phyloP scores from a whole-genome alignment of 2,329 filamentous ascomycete genomes.

The Diaporthe destruens region DNA sequence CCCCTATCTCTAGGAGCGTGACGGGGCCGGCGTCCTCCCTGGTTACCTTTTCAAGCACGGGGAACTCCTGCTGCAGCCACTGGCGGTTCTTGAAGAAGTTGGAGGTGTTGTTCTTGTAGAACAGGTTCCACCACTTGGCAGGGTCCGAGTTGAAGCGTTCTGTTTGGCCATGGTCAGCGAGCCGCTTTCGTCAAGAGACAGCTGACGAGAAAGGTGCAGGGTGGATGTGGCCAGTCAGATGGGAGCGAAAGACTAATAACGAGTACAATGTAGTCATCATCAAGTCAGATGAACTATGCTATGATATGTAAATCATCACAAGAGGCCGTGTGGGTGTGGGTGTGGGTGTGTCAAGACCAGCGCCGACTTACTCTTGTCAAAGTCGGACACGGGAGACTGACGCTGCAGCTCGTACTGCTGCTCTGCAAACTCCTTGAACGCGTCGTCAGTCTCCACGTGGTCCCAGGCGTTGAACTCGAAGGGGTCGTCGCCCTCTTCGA shows the following conservation, averaged over 20 bases:
- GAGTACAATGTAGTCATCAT: constrained; percentile 71
- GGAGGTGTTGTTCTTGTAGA: constrained; percentile 96
- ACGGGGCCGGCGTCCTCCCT: constrained; percentile 75
- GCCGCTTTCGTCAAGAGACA: constrained; percentile 35
- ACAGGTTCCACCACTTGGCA: constrained; percentile 97
- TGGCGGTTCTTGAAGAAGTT: constrained; percentile 99
- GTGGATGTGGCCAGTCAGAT: constrained; percentile 66
- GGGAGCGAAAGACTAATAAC: constrained; percentile 79
- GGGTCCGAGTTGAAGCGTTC: constrained; percentile 89
- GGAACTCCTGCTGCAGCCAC: constrained; percentile 97
- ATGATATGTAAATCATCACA: constrained; percentile 66
- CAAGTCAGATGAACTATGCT: constrained; percentile 80
- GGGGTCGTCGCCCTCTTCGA: constrained; percentile 87
- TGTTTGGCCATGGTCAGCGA: constrained; percentile 59
- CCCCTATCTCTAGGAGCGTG: constrained; percentile 89
- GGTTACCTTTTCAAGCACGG: constrained; percentile 83
- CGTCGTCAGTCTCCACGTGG: constrained; percentile 92
- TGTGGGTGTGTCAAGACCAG: too few species aligned
- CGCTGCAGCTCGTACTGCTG: constrained; percentile 88
- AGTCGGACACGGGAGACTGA: constrained; percentile 87
- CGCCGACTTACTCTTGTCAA: constrained; percentile 80
- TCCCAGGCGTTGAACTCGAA: constrained; percentile 99
- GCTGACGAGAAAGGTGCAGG: constrained; percentile 32
- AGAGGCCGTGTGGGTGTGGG: constrained; percentile 44
- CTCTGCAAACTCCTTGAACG: constrained; percentile 88